These are phyloP conservation scores for Picea sitchensis DNA, from an alignment of 75 land plant genomes.

Conservation along the genomic window DNA sequence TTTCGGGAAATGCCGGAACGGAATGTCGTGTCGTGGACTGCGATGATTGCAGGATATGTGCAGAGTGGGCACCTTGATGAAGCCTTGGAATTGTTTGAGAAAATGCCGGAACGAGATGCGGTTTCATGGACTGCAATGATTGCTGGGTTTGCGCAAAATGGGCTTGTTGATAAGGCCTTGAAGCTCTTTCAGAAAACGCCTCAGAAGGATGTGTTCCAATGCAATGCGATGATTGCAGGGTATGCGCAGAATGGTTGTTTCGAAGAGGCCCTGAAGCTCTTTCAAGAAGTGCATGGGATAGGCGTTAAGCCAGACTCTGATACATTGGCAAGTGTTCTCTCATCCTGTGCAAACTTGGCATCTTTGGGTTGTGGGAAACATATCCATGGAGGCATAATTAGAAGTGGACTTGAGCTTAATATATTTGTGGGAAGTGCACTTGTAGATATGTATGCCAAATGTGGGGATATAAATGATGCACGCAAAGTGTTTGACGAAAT, in stretches of 20 bases:
- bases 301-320: constrained; percentile 29
- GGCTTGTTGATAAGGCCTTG: constrained; percentile 22
- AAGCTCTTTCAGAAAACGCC: constrained; percentile 53
- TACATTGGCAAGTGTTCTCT: constrained; percentile 43
- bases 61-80: too few species aligned
- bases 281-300: constrained; percentile 36
- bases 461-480: constrained; percentile 33
- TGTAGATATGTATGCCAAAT: constrained; percentile 69
- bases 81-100: too few species aligned
- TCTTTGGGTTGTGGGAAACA: constrained; percentile 49
- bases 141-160: too few species aligned
- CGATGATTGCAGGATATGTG: too few species aligned
- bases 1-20: constrained; percentile 4
- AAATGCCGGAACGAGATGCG: too few species aligned
- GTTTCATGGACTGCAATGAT: too few species aligned
- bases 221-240: constrained; percentile 60
- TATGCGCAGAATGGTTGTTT: constrained; percentile 43
- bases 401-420: constrained; percentile 37
- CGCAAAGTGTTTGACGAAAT: constrained; percentile 45
- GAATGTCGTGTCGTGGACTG: too few species aligned
- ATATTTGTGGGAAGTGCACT: constrained; percentile 53
- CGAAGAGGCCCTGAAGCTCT: constrained; percentile 36
- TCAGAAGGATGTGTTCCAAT: constrained; percentile 42
- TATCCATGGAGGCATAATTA: constrained; percentile 44
- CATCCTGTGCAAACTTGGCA: constrained; percentile 57